Evolutionary conservation across 2,329 filamentous ascomycete genomes (phyloP).

Genomic region (Xylariaceae sp.): DNA sequence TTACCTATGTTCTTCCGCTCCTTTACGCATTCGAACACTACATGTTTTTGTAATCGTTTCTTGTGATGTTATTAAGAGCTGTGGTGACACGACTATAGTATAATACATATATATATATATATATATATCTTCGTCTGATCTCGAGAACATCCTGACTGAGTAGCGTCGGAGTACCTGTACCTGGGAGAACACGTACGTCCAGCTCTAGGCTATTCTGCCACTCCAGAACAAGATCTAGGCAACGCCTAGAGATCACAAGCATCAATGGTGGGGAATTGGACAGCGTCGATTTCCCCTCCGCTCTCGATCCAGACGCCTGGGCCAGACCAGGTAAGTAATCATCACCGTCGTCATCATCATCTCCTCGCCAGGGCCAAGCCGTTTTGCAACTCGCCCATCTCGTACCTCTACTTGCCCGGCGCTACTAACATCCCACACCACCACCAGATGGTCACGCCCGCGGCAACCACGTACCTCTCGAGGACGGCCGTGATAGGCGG

Average conservation of each 20-base stretch:
- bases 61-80: slow-evolving; percentile 4
- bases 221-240: neutral
- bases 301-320: neutral
- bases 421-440: neutral
- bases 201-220: neutral
- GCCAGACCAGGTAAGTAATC: slow-evolving; percentile 10
- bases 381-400: too few species aligned
- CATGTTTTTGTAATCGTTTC: neutral
- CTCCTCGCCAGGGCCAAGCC: too few species aligned
- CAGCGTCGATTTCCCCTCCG: slow-evolving; percentile 10
- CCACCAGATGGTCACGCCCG: slow-evolving; percentile 6
- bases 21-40: slow-evolving; percentile 1
- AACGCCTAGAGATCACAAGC: neutral
- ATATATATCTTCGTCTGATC: neutral
- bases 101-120: too few species aligned
- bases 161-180: slow-evolving; percentile 4
- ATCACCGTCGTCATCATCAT: too few species aligned
- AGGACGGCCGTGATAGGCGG: slow-evolving; percentile 31
- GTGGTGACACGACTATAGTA: slow-evolving; percentile 9
- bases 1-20: neutral
- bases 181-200: neutral
- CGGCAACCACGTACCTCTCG: slow-evolving; percentile 25
- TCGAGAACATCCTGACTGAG: neutral
- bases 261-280: slow-evolving; percentile 21
- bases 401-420: neutral